A percentile compares a stretch with the other conserved stretches of the same genome.
Conservation (phyloP, 768 basidiomycete genomes). For the Calocera viscosa region DNA sequence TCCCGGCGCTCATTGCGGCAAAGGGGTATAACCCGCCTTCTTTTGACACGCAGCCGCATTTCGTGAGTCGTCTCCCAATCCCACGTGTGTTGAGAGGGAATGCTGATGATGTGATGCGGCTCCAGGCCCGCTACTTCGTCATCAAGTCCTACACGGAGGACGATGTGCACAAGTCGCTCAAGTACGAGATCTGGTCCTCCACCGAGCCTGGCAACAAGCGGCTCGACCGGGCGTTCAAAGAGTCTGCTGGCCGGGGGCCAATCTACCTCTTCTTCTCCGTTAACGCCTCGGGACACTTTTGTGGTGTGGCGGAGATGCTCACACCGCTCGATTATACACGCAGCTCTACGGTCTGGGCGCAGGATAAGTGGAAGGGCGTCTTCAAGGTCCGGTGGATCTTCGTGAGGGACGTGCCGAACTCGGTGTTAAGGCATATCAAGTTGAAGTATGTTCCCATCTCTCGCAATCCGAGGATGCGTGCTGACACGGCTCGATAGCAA, state of each 20-base stretch:
- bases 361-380: conserved; percentile 99
- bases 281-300: conserved; percentile 95
- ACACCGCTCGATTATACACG: conserved; percentile 89
- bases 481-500: conserved; percentile 44
- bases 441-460: conserved; percentile 44
- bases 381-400: conserved; percentile 98
- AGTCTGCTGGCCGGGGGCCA: conserved; percentile 79
- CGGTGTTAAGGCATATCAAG: conserved; percentile 77
- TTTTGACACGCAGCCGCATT: conserved; percentile 69
- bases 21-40: conserved; percentile 85
- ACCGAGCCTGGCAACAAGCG: conserved; percentile 96
- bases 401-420: conserved; percentile 88
- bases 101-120: not conserved
- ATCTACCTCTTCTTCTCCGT: conserved; percentile 99
- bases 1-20: conserved; percentile 66
- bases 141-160: conserved; percentile 99
- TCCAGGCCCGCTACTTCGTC: conserved; percentile 81
- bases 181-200: conserved; percentile 96
- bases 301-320: conserved; percentile 97
- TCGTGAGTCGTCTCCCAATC: conserved; percentile 38
- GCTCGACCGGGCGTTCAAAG: conserved; percentile 93
- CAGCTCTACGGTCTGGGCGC: conserved; percentile 96
- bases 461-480: not conserved
- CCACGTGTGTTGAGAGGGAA: not conserved
- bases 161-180: conserved; percentile 95